Evolutionary conservation across 345 rosid genomes (phyloP), one percentile per base, ranked within the genome.

Genomic region (Heritiera fomes): DNA sequence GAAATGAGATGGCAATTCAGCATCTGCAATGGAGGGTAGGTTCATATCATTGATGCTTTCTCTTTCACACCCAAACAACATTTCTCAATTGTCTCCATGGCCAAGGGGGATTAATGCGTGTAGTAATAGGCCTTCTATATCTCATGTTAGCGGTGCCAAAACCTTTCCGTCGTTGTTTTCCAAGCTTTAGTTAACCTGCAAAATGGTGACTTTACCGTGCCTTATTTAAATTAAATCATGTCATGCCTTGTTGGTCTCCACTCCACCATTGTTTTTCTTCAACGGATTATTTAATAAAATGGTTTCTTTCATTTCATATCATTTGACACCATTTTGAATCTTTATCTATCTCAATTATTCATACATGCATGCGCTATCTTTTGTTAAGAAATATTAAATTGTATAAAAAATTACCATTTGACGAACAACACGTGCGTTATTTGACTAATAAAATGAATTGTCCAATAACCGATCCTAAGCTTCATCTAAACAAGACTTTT

Each of bases 131-230:
- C 30, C 70, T 55, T 30, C 55, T 15, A 18, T 34, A 11, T 47
- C 30, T 14, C 52, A 67, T 45, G 32, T 3, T 3, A 41, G 1
- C 71, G 71, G 71, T 67, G 52, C 71, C 71, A 9, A 52, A 52
- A 52, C 56, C 40, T 66, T 9, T 41, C 13, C 4, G 12, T 12
- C 3, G 13, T 3, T 0, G 14, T 52, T 67, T 23, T 34, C 3
- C 74, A 70, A 70, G 58, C 20, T 70, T 70, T 47, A 10, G 74
- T 70, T 70, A 28, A 70, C 58, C 74, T 70, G 58, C 58, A 47
- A 47, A 23, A 23, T 12, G 18, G 2, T 47, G 18, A 70, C 8
- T 9, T n/a, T 43, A 43, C 52, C n/a, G 52, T 67, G 7, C 52
- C 3, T 41, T 18, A 5, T 9, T 9, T n/a, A 18, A 8, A 2